Evolutionary conservation across 176 grass and related monocot genomes (phyloP).

Genomic region (Aegilops speltoides): DNA sequence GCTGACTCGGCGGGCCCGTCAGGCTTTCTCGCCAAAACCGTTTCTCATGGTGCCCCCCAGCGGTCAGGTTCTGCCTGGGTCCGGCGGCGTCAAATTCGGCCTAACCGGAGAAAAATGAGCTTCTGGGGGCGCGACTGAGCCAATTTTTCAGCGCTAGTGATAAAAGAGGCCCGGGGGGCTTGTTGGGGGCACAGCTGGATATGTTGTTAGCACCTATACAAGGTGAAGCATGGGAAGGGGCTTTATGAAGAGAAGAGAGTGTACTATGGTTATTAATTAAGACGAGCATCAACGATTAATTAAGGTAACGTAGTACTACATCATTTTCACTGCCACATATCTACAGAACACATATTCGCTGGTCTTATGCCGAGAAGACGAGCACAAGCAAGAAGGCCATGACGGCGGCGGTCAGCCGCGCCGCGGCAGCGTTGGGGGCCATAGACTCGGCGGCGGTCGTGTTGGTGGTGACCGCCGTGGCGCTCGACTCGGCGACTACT

Average conservation of each 20-base stretch:
- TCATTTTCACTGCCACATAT: background rate
- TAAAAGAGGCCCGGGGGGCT: no score
- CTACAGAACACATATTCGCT: background rate
- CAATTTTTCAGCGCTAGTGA: no score
- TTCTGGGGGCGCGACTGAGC: no score
- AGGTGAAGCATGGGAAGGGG: no score
- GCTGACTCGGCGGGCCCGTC: no score
- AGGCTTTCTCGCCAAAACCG: no score
- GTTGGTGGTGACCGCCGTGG: background rate
- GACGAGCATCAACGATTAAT: background rate
- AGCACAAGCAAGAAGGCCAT: slow-evolving; percentile 10
- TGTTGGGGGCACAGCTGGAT: no score
- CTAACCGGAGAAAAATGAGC: no score
- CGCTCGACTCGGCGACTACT: slow-evolving; percentile 23
- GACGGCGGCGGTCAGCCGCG: background rate
- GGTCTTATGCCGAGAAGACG: background rate
- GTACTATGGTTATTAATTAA: background rate
- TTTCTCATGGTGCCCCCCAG: no score
- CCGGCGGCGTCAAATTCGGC: no score
- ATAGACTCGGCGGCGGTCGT: background rate
- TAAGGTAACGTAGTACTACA: slow-evolving; percentile 4
- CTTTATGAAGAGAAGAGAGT: background rate
- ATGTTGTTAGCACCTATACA: no score
- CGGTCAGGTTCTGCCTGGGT: no score
- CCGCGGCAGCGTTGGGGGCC: background rate